Conservation (phyloP, 163 green algal genomes). For the Smithsoniella earleae region DNA sequence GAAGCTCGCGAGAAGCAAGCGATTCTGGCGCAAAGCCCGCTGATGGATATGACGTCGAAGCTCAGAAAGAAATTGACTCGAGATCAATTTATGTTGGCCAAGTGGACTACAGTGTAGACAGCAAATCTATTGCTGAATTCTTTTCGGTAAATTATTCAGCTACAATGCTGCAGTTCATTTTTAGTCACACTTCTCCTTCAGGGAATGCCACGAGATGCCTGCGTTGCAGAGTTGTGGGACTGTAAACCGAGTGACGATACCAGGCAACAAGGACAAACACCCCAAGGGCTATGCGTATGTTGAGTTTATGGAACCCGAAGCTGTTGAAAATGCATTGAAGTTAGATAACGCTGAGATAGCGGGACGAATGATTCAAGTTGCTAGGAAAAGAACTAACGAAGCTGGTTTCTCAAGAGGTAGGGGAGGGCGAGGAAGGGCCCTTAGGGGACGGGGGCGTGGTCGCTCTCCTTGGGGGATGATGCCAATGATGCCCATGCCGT, state of each 20-base stretch:
- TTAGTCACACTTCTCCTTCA: neutral
- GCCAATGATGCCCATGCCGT: constrained; percentile 28
- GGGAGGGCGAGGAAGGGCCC: neutral
- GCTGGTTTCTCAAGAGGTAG: neutral
- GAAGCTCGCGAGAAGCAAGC: neutral
- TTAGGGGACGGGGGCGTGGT: neutral
- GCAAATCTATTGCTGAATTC: constrained; percentile 29
- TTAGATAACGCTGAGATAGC: constrained; percentile 72
- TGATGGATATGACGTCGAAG: constrained; percentile 46
- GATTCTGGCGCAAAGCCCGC: neutral
- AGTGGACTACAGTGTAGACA: constrained; percentile 75
- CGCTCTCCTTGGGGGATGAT: constrained; percentile 27
- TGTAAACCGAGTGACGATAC: constrained; percentile 96
- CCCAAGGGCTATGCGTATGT: constrained; percentile 87
- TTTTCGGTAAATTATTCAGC: constrained; percentile 31
- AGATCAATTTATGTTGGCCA: constrained; percentile 73
- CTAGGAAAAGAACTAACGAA: constrained; percentile 10
- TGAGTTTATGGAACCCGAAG: constrained; percentile 94
- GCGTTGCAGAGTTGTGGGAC: constrained; percentile 82
- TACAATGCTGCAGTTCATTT: neutral
- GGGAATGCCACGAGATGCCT: no score
- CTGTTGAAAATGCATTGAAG: constrained; percentile 77
- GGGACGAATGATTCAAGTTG: constrained; percentile 74
- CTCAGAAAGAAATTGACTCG: constrained; percentile 48
- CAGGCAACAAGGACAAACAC: constrained; percentile 39